Evolutionary conservation across 2,329 filamentous ascomycete genomes (phyloP).

Genomic region (Chaetomiaceae sp.): DNA sequence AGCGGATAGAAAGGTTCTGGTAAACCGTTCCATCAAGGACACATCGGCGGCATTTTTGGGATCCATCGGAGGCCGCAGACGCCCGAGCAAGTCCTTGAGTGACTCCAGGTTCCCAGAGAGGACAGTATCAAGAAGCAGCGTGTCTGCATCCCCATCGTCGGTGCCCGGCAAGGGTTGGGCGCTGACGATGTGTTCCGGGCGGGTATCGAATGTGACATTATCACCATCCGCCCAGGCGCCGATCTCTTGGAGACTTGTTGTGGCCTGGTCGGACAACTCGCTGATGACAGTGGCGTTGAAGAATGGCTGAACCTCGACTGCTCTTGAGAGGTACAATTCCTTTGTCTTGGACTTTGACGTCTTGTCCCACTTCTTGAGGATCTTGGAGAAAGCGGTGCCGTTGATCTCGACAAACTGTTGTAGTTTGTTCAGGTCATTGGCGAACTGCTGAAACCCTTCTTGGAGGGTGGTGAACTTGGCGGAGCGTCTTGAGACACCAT

Average conservation of each 20-base stretch:
- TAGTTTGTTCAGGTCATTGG: conserved; percentile 92
- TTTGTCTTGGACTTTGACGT: conserved; percentile 98
- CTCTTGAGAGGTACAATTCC: conserved; percentile 90
- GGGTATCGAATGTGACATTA: conserved; percentile 72
- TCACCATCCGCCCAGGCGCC: conserved; percentile 97
- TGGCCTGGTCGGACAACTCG: conserved; percentile 93
- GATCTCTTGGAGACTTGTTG: conserved; percentile 89
- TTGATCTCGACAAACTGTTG: conserved; percentile 99
- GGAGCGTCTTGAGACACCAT: conserved; percentile 77
- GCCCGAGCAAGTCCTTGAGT: conserved; percentile 74
- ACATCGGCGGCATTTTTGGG: conserved; percentile 42
- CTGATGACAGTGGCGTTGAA: conserved; percentile 98
- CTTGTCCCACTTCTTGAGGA: conserved; percentile 99
- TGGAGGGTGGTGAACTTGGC: conserved; percentile 92
- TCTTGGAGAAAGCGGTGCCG: conserved; percentile 96
- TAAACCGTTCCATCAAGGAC: conserved; percentile 68
- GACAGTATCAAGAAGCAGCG: conserved; percentile 81
- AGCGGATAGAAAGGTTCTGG: conserved; percentile 82
- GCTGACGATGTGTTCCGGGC: conserved; percentile 59
- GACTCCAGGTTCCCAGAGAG: conserved; percentile 73
- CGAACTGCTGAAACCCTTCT: conserved; percentile 96
- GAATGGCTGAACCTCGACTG: conserved; percentile 95
- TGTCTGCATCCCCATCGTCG: conserved; percentile 86
- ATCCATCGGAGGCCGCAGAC: conserved; percentile 53
- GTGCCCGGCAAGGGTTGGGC: conserved; percentile 65